Evolutionary conservation across 208 protist species (phyloP).

Genomic region (Leishmania aethiopica): DNA sequence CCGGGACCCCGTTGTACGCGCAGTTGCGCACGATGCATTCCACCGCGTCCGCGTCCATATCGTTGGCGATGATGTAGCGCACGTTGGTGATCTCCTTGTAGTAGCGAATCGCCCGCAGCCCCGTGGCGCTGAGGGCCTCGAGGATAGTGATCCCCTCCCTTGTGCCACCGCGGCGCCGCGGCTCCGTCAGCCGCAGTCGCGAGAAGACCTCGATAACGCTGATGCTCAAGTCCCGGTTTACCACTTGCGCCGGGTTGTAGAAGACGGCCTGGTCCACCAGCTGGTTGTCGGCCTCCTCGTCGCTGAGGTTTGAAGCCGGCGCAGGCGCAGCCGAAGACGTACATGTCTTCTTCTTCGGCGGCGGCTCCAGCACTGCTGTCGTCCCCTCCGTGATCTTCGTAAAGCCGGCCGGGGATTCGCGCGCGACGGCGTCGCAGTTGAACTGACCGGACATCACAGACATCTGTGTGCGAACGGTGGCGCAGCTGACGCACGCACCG

Average conservation of each 20-base stretch:
- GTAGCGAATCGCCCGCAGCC: constrained; percentile 98
- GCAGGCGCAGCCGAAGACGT: background rate
- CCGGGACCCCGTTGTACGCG: constrained; percentile 92
- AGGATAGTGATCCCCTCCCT: constrained; percentile 93
- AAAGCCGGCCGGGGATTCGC: constrained; percentile 61
- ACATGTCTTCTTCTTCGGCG: constrained; percentile 30
- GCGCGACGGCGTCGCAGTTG: constrained; percentile 52
- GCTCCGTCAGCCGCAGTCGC: constrained; percentile 46
- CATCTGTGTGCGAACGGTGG: constrained; percentile 6
- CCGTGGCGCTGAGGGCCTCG: constrained; percentile 98
- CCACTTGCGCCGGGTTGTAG: constrained; percentile 98
- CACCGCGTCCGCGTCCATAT: constrained; percentile 96
- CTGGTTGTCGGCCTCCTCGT: constrained; percentile 24
- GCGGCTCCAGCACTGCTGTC: constrained; percentile 80
- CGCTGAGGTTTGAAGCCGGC: background rate
- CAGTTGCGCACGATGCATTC: constrained; percentile 96
- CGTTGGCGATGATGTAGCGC: constrained; percentile 98
- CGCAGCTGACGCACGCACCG: background rate
- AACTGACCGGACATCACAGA: constrained; percentile 69
- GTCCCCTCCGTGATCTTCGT: constrained; percentile 78
- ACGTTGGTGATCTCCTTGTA: constrained; percentile 96
- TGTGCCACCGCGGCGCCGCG: constrained; percentile 61
- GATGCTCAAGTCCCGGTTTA: constrained; percentile 98
- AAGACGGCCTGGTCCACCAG: constrained; percentile 91
- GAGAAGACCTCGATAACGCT: constrained; percentile 92